Evolutionary conservation across 1,284 basidiomycete genomes (phyloP).

Genomic region (Pterulicium gracile): DNA sequence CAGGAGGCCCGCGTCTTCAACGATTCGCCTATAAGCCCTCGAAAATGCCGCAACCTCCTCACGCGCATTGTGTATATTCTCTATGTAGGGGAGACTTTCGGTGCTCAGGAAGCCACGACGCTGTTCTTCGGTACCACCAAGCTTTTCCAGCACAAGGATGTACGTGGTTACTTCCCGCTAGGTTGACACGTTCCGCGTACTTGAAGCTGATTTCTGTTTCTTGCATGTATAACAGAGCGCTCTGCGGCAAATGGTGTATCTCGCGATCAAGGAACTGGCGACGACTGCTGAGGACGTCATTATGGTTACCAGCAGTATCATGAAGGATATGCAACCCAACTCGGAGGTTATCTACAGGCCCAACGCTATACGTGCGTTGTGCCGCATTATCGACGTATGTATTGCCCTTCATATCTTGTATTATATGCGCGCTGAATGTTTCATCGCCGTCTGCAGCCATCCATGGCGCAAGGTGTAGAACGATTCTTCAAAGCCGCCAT

Average conservation of each 20-base stretch:
- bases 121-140: constrained; percentile 99
- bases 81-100: constrained; percentile 93
- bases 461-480: constrained; percentile 97
- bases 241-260: constrained; percentile 95
- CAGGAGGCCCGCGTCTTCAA: constrained; percentile 99
- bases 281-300: constrained; percentile 97
- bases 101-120: constrained; percentile 92
- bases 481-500: constrained; percentile 99
- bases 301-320: constrained; percentile 99
- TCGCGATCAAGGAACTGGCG: constrained; percentile 97
- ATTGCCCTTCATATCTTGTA: constrained; percentile 16
- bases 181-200: constrained; percentile 3
- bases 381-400: constrained; percentile 94
- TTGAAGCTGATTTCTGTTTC: constrained; percentile 4
- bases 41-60: constrained; percentile 93
- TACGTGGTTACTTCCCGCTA: constrained; percentile 31
- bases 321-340: constrained; percentile 99
- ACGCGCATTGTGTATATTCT: constrained; percentile 96
- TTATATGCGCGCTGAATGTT: constrained; percentile 6
- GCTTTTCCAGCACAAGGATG: constrained; percentile 99
- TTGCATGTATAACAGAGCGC: constrained; percentile 53
- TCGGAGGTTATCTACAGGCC: constrained; percentile 98
- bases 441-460: constrained; percentile 44
- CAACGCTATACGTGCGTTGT: constrained; percentile 94
- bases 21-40: constrained; percentile 94